Evolutionary conservation across 768 basidiomycete species (phyloP).

Genomic region (Daedaleopsis nitida): DNA sequence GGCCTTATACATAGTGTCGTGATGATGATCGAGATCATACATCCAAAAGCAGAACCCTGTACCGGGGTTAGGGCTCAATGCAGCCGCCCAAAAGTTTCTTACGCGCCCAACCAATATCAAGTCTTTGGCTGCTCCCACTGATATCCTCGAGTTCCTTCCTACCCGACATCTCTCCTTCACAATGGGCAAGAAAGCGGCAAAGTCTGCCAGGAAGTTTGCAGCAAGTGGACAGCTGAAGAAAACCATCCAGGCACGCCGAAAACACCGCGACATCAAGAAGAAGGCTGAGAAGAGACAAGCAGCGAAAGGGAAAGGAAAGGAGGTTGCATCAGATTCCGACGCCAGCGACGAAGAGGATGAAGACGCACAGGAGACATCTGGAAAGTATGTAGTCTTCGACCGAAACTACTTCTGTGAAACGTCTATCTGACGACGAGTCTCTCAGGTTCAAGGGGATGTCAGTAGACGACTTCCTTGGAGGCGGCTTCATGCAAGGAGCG

Average conservation of each 20-base stretch:
- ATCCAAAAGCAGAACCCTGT: too few relatives aligned
- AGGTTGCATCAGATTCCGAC: conserved; percentile 26
- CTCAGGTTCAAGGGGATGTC: conserved; percentile 56
- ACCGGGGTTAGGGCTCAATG: too few relatives aligned
- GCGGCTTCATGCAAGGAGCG: conserved; percentile 68
- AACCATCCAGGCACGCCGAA: conserved; percentile 80
- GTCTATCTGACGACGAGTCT: not conserved
- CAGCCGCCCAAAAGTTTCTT: too few relatives aligned
- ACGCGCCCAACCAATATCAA: too few relatives aligned
- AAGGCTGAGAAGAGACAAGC: conserved; percentile 62
- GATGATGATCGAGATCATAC: too few relatives aligned
- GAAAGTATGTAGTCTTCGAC: conserved; percentile 23
- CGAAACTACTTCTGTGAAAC: not conserved
- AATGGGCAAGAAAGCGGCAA: conserved; percentile 67
- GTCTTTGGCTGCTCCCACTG: too few relatives aligned
- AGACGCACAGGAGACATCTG: conserved; percentile 26
- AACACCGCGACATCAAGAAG: conserved; percentile 75
- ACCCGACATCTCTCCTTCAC: too few relatives aligned
- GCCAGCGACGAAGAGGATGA: conserved; percentile 28
- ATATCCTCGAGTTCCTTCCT: too few relatives aligned
- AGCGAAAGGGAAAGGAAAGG: conserved; percentile 29
- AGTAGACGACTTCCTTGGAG: conserved; percentile 76
- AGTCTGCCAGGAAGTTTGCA: conserved; percentile 86
- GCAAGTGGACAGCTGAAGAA: conserved; percentile 88
- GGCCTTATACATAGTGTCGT: too few relatives aligned